Percentiles rank a stretch among this genome's conserved stretches.
These are phyloP conservation scores for Coemansia linderi DNA, from an alignment of 371 early-diverging fungal species.

Conservation along the genomic window DNA sequence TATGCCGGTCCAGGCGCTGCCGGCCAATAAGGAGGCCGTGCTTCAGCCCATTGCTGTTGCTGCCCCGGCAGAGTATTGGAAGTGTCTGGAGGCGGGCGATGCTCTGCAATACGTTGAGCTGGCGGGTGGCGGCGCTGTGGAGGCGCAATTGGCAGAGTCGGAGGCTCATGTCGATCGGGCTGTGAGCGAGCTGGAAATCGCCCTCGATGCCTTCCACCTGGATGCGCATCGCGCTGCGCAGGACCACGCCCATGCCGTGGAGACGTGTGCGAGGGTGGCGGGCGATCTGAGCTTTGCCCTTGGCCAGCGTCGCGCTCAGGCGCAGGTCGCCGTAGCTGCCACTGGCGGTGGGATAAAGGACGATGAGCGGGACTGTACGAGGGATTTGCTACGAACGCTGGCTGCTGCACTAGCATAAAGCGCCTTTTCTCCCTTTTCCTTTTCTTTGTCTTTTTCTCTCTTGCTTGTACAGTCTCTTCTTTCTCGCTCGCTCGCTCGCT, in stretches of 20 bases:
- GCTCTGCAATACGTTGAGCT: constrained; percentile 5
- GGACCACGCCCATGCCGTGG: constrained; percentile 13
- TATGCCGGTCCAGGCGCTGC: constrained; percentile 22
- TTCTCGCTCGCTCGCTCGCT: not conserved
- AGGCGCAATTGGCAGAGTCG: constrained; percentile 13
- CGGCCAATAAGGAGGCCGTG: not conserved
- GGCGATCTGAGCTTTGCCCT: constrained; percentile 27
- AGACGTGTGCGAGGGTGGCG: not conserved
- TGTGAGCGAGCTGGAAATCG: constrained; percentile 29
- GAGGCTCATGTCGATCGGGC: constrained; percentile 26
- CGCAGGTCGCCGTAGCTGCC: constrained; percentile 9
- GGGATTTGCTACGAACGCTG: constrained; percentile 35
- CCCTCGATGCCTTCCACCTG: constrained; percentile 40
- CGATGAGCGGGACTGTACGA: constrained; percentile 9
- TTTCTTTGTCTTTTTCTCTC: not conserved
- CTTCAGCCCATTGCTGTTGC: not conserved
- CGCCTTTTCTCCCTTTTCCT: not conserved
- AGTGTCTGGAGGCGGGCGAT: not conserved
- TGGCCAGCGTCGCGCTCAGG: constrained; percentile 30
- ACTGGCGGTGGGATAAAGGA: not conserved
- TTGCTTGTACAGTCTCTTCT: not conserved
- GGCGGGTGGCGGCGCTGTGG: constrained; percentile 1
- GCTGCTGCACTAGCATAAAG: constrained; percentile 17
- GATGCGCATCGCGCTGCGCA: constrained; percentile 34
- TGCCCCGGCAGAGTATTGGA: not conserved